Conservation (phyloP, 306 rosid genomes). For the Cicer bijugum region DNA sequence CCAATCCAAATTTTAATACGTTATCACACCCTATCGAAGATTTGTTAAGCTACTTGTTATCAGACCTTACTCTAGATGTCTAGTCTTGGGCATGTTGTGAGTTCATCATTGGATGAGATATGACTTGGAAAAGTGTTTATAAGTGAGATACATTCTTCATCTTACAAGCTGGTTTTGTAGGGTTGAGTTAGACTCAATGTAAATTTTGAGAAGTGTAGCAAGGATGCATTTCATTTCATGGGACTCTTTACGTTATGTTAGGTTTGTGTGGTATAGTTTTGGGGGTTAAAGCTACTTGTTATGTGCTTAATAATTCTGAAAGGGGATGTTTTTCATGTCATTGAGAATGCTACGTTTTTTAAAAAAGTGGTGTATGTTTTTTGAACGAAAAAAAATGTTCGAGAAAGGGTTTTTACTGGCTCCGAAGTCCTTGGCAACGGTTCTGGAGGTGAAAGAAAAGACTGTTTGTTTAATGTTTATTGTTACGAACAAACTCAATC, state of each 20-base stretch:
- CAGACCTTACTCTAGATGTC: too few relatives aligned
- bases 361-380: background rate
- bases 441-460: slow-evolving; percentile 2
- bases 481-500: background rate
- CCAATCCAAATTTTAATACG: too few relatives aligned
- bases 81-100: too few relatives aligned
- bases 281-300: slow-evolving; percentile 4
- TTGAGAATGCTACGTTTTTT: slow-evolving; percentile 9
- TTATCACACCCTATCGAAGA: too few relatives aligned
- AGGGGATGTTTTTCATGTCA: slow-evolving; percentile 36
- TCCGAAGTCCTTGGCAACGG: background rate
- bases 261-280: slow-evolving; percentile 10
- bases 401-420: slow-evolving; percentile 11
- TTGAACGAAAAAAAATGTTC: background rate
- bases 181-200: too few relatives aligned
- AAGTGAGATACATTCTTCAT: too few relatives aligned
- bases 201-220: background rate
- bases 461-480: slow-evolving; percentile 34
- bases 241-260: background rate
- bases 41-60: too few relatives aligned
- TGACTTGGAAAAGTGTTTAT: too few relatives aligned
- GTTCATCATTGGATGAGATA: too few relatives aligned
- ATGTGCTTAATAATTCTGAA: slow-evolving; percentile 13
- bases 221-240: slow-evolving; percentile 19
- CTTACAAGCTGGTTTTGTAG: too few relatives aligned